Evolutionary conservation across 331 rosid species (phyloP).

Genomic region (Phaseolus coccineus): DNA sequence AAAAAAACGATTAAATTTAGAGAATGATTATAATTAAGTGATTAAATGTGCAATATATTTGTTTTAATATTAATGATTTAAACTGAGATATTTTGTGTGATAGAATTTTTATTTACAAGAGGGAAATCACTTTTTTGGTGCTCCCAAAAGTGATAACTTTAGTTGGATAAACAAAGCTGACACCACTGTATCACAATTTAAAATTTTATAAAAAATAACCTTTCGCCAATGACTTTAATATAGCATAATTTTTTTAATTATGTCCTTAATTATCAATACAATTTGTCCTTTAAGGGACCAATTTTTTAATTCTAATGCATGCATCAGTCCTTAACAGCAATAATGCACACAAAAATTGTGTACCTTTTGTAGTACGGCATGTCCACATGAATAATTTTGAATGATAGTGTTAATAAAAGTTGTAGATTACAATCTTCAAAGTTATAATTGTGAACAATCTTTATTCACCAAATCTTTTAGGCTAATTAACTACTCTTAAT

Average conservation of each 20-base stretch:
- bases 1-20: too few relatives aligned
- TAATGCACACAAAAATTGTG: not conserved
- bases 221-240: not conserved
- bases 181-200: not conserved
- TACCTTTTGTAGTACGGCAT: constrained; percentile 22
- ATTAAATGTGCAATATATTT: too few relatives aligned
- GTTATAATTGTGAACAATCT: not conserved
- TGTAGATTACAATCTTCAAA: constrained; percentile 10
- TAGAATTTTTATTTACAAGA: not conserved
- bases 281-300: not conserved
- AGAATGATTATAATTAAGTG: too few relatives aligned
- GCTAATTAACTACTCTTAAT: not conserved
- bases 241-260: not conserved
- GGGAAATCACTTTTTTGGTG: not conserved
- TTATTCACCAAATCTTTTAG: constrained; percentile 1
- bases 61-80: not conserved
- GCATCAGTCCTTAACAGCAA: constrained; percentile 20
- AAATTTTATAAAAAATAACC: not conserved
- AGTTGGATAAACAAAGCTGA: not conserved
- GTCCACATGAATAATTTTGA: not conserved
- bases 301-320: constrained; percentile 19
- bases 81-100: not conserved
- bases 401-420: not conserved
- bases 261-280: not conserved
- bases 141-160: constrained; percentile 7